These are phyloP conservation scores for Gossypium trilobum DNA, from an alignment of 441 rosid species.

Conservation along the genomic window DNA sequence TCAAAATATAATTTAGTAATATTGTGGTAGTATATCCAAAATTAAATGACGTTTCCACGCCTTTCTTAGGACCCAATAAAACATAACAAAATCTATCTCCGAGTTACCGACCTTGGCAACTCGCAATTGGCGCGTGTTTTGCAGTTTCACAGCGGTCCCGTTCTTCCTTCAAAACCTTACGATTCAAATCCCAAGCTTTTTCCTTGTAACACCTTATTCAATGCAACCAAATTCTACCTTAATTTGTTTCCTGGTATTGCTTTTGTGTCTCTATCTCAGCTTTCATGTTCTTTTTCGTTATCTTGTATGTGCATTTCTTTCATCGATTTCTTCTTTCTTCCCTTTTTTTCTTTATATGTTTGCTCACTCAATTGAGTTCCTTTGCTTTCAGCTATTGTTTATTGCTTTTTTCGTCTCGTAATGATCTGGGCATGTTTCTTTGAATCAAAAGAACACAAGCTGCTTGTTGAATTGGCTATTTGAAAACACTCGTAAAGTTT, in stretches of 20 bases:
- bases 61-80: background rate
- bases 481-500: background rate
- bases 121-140: slow-evolving; percentile 26
- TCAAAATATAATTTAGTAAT: too few relatives aligned
- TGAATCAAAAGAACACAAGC: background rate
- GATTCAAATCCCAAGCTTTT: slow-evolving; percentile 1
- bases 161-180: slow-evolving; percentile 11
- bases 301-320: background rate
- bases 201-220: background rate
- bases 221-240: slow-evolving; percentile 1
- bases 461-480: slow-evolving; percentile 12
- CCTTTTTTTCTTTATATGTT: background rate
- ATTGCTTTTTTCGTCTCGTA: background rate
- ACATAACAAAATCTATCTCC: background rate
- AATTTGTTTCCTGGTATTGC: background rate
- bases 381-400: slow-evolving; percentile 1
- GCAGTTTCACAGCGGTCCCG: slow-evolving; percentile 12
- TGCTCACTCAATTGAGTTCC: background rate
- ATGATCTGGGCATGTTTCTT: slow-evolving; percentile 1
- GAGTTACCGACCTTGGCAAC: slow-evolving; percentile 20
- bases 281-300: background rate
- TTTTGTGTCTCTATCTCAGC: background rate
- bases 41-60: background rate
- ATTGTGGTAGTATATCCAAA: too few relatives aligned
- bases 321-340: background rate